Base-by-base conservation (phyloP, 352 stramenopile species). In the Phytophthora megakarya region DNA sequence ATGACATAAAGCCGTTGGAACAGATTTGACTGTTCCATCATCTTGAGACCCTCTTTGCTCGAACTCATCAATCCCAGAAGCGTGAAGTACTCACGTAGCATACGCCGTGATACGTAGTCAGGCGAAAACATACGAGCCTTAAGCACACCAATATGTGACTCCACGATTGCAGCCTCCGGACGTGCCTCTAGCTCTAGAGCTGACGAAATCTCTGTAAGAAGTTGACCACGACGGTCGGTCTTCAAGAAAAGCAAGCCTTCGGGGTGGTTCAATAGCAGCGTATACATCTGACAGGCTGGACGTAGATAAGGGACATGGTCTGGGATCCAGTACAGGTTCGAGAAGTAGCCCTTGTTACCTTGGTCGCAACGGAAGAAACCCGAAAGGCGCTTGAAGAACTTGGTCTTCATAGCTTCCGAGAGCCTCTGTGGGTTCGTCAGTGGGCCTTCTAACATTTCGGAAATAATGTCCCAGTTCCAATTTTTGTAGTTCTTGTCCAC, bases 381-480 rank as follows among this genome's bases (percentile, higher is more conserved):
- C 13, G 88, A 93, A 3, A 97, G 57, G 30, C 89, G 86, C 64
- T 96, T 96, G 62, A 96, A 96, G 57, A 97, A 97, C 68, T 97
- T 97, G n/a, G 89, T 96, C 67, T 94, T 95, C 85, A 97, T 95
- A 3, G 89, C 88, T 61, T 97, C 89, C 0, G 87, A 95, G 1
- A 95, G 76, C 6, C 89, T 79, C 48, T 92, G 83, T 1, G 86
- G 88, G 58, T 97, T 96, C 6, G 88, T 93, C 13, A 97, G 65
- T 18, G 88, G 82, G 1, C 89, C 89, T 69, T 96, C 88, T 0
- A 97, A 69, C 66, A 97, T 76, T 54, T 97, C 88, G 1, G 88
- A 90, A 61, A 97, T 95, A 55, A 97, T 91, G 50, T 95, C 86
- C 89, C 89, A 97, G 61, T 97, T 95, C 89, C 89, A 97, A 53